Base-by-base conservation (phyloP, 257 asterid species). In the Fraxinus americana region DNA sequence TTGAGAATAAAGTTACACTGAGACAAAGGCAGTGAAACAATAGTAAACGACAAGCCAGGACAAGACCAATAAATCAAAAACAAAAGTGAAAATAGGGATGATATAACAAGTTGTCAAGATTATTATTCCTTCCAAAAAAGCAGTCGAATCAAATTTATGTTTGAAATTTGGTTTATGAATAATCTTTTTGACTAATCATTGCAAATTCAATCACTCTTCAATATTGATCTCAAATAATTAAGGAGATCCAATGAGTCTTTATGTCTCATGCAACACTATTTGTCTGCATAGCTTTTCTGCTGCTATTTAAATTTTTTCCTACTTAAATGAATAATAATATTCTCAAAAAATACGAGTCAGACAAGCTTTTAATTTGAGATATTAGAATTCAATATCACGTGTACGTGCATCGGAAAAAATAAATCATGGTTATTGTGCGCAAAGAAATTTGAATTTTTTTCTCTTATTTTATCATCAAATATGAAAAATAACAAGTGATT, bases 1-100 rank as follows among this genome's bases (percentile, higher is more conserved):
- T 69, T 70, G 77, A 67, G 82, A 77, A 82, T 82, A 79, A 82
- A 82, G 77, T 72, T 72, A 67, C 70, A 72, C 80, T 45, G 72
- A 50, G 68, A 50, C 74, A 73, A 73, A 81, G 32, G 74, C 48
- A 84, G 80, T 52, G 65, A 80, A 80, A 74, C 38, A 80, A 67
- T 79, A 67, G 85, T 72, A 78, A 77, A 68, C 70, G 78, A 61
- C 78, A 75, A 71, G 80, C 65, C 79, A 70, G 50, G 77, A 4
- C 21, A 74, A 72, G 39, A 65, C 68, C 81, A 75, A 68, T 38
- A 21, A 71, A 73, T 57, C 39, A 30, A 77, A 52, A 77, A 74
- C 81, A 65, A 63, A 63, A 63, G 69, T 63, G 12, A 63, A 63
- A 63, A 63, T 27, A 27, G 69, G 12, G 69, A 63, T 27, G 69